Evolutionary conservation across 139 green algal genomes (phyloP).

Genomic region (Dunaliella primolecta): DNA sequence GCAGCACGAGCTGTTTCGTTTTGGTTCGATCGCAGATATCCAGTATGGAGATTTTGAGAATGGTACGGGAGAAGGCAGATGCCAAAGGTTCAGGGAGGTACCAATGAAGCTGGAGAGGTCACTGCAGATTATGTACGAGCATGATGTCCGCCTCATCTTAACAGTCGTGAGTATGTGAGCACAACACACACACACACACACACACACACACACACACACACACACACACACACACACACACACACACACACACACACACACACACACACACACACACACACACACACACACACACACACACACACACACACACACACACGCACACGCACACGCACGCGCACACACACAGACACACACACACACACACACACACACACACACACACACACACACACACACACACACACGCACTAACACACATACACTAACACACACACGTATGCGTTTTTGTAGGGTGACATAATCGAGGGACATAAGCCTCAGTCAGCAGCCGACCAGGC

Average conservation of each 20-base stretch:
- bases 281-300: slow-evolving; percentile 3
- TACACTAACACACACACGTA: background rate
- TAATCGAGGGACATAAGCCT: background rate
- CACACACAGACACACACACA: background rate
- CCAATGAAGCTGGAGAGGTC: background rate
- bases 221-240: slow-evolving; percentile 12
- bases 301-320: background rate
- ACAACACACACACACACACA: slow-evolving; percentile 1
- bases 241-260: slow-evolving; percentile 12
- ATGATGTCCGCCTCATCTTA: background rate
- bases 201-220: slow-evolving; percentile 11
- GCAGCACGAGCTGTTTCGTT: background rate
- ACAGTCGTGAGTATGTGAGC: background rate
- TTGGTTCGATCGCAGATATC: background rate
- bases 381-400: slow-evolving; percentile 30
- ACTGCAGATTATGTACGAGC: background rate
- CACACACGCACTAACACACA: background rate
- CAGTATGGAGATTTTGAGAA: background rate
- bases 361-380: slow-evolving; percentile 6
- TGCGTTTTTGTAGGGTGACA: background rate
- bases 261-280: slow-evolving; percentile 13
- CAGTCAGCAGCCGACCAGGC: background rate
- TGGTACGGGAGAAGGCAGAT: background rate
- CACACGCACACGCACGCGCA: background rate
- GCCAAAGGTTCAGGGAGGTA: background rate